These are phyloP conservation scores for Xylaria venustula DNA, from an alignment of 495 filamentous ascomycete species.

Conservation along the genomic window DNA sequence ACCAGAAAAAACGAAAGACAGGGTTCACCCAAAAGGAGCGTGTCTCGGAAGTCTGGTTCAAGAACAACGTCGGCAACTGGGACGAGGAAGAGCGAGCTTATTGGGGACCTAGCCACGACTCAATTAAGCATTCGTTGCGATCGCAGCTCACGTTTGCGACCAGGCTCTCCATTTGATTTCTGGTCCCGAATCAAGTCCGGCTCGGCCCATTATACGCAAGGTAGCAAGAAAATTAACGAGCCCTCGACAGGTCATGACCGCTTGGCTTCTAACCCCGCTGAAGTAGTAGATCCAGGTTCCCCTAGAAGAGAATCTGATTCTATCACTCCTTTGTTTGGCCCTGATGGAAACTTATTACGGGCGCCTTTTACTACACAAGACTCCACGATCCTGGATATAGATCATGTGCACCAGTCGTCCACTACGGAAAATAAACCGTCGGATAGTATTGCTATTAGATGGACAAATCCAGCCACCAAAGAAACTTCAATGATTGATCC, in stretches of 20 bases:
- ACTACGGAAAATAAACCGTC: not conserved
- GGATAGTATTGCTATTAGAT: slow-evolving; percentile 50
- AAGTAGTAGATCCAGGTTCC: not conserved
- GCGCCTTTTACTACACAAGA: slow-evolving; percentile 4
- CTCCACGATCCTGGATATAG: not conserved
- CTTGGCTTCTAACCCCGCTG: not conserved
- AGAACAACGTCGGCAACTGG: slow-evolving; percentile 8
- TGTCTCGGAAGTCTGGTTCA: not conserved
- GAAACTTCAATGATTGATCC: slow-evolving; percentile 56
- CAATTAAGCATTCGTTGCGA: slow-evolving; percentile 26
- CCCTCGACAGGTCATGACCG: not conserved
- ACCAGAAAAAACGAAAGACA: not conserved
- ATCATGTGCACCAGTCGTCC: not conserved
- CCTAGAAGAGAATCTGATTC: not conserved
- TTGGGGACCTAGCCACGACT: slow-evolving; percentile 28
- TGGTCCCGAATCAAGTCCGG: slow-evolving; percentile 73
- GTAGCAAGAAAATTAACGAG: not conserved
- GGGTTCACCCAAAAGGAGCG: not conserved
- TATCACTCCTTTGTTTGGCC: not conserved
- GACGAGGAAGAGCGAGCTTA: not conserved
- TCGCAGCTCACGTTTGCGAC: slow-evolving; percentile 16
- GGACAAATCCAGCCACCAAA: slow-evolving; percentile 69
- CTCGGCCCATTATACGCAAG: slow-evolving; percentile 21
- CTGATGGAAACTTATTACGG: slow-evolving; percentile 1
- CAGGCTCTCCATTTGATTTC: slow-evolving; percentile 49